Base-by-base conservation (phyloP, 2,329 filamentous ascomycete species). In the Ophiosphaerella korrae region DNA sequence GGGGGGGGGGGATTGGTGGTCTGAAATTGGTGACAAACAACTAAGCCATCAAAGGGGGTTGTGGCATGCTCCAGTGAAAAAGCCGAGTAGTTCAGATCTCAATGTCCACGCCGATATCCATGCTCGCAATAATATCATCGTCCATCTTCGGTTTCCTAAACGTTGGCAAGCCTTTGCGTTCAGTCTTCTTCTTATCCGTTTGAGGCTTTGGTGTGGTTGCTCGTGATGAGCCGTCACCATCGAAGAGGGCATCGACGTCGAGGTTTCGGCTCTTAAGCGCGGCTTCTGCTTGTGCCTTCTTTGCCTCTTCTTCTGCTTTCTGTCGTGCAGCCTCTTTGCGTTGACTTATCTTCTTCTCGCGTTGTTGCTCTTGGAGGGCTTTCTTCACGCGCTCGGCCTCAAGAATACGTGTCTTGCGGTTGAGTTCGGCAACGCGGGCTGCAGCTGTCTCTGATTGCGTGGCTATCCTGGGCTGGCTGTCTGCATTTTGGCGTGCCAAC, bases 51-150 rank as follows among this genome's bases (percentile, higher is more conserved):
- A 29, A 29, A 29, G 26, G 7, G 26, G 11, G 26, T 29, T 29
- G 26, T 29, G 5, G 7, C 11, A 29, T 29, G 26, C 18, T 29
- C 26, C 26, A 29, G 11, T 29, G 26, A 29, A 7, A 7, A 29
- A 29, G 11, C 26, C 3, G 7, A 8, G 26, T 6, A 29, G 26
- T 53, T 75, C 67, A 90, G 62, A 96, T 90, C 61, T 96, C 92
- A 64, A 96, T 87, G 63, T 97, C 93, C 70, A 97, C 91, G 24
- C 91, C 93, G 63, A 97, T 77, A 71, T 97, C 94, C 78, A 97
- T 79, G 23, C 86, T 83, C 1, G 88, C 92, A 73, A 97, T 93
- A 48, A 97, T 88, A 68, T 97, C 94, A 68, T 97, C 94, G 55
- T 96, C 92, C 79, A 89, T 88, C 50, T 92, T 83, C 26, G 88